A percentile compares a stretch with the other conserved stretches of the same genome.
Evolutionary conservation across 116 monocot genomes (phyloP).

Genomic region (Dioscorea cayenensis): DNA sequence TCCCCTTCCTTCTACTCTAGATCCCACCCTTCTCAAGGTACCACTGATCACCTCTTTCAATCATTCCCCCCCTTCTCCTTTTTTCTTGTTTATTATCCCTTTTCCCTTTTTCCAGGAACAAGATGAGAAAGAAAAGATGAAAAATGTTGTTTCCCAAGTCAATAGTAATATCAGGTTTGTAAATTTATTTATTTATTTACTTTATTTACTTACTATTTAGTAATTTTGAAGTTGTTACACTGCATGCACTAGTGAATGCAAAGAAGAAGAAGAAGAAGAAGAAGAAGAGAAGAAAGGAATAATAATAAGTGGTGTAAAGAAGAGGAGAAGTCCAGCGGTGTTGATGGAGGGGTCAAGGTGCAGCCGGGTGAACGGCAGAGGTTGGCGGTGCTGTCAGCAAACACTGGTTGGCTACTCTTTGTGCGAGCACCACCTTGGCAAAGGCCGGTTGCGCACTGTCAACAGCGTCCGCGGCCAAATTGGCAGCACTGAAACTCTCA

Average conservation of each 20-base stretch:
- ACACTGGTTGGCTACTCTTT: slow-evolving; percentile 82
- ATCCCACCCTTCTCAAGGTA: background rate
- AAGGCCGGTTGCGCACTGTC: slow-evolving; percentile 60
- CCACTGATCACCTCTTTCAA: background rate
- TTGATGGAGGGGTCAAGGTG: slow-evolving; percentile 67
- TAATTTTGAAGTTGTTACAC: background rate
- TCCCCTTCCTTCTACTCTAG: background rate
- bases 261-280: background rate
- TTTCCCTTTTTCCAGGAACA: too few relatives aligned
- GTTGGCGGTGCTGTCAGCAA: slow-evolving; percentile 78
- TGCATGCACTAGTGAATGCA: background rate
- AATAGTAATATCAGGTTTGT: background rate
- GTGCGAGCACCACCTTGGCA: slow-evolving; percentile 95
- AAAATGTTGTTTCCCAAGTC: background rate
- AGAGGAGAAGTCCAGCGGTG: slow-evolving; percentile 3
- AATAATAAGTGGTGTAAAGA: background rate
- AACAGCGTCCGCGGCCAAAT: slow-evolving; percentile 15
- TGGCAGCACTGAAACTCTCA: slow-evolving; percentile 10
- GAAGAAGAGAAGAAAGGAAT: background rate
- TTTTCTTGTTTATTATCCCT: too few relatives aligned
- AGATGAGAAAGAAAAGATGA: too few relatives aligned
- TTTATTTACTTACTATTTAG: background rate
- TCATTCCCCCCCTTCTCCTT: too few relatives aligned
- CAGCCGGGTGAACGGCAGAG: slow-evolving; percentile 84
- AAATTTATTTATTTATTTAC: too few relatives aligned